These are phyloP conservation scores for Thermothelomyces thermophilus DNA, from an alignment of 2,329 filamentous ascomycete species.

Conservation along the genomic window DNA sequence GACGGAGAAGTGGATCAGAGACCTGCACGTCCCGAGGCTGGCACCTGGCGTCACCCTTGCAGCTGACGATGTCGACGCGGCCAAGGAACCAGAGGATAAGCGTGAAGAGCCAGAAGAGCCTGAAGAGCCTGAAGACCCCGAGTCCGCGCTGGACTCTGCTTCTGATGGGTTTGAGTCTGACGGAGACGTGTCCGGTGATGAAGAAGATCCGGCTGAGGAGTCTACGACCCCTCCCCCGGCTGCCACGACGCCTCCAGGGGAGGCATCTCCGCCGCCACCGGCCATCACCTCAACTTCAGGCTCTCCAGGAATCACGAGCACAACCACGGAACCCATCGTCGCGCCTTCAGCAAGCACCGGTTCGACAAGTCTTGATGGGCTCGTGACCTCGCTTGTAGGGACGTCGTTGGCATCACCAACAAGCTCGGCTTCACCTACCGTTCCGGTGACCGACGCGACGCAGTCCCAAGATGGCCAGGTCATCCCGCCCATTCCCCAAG, in stretches of 20 bases:
- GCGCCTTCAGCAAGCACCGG: neutral
- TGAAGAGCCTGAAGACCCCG: neutral
- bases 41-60: no score
- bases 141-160: neutral
- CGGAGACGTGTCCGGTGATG: conserved; percentile 5
- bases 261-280: conserved; percentile 1
- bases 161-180: conserved; percentile 12
- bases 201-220: conserved; percentile 2
- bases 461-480: neutral
- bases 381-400: conserved; percentile 4
- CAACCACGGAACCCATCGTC: neutral
- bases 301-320: neutral
- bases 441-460: conserved; percentile 1
- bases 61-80: conserved; percentile 7
- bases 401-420: neutral
- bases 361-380: conserved; percentile 4
- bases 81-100: neutral
- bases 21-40: neutral
- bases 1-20: neutral
- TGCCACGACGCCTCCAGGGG: neutral
- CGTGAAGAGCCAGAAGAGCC: neutral
- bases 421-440: neutral
- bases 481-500: neutral
- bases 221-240: conserved; percentile 1
- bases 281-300: neutral